Evolutionary conservation across 176 grass and related monocot species (phyloP), one percentile per base, ranked within the genome.

Genomic region (Cenchrus americanus): DNA sequence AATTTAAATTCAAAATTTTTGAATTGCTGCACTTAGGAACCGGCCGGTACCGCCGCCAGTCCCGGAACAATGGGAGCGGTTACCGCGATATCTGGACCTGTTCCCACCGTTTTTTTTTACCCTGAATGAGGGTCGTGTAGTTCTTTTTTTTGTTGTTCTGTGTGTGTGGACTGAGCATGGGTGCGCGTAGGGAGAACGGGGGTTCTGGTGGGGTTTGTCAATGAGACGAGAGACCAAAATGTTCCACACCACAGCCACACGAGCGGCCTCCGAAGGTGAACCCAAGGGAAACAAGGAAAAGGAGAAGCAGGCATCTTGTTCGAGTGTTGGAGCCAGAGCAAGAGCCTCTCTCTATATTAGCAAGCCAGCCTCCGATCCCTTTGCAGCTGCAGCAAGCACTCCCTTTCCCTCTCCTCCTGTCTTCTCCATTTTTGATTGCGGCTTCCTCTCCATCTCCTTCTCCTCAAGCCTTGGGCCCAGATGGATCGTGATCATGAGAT

Each of bases 161-260:
- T 7, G 43, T 3, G 43, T 7, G 43, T 0, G 6, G 43, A 9
- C 5, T 5, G 1, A 5, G 51, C 41, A 60, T 14, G 49, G n/a
- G 75, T 23, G 73, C 43, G 21, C 75, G n/a, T 76, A 82, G 77
- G 55, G 77, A 82, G 58, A 69, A 63, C 50, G 75, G 77, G 66
- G 66, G 19, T 85, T 87, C 72, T 55, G 88, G 91, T 93, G 85
- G 85, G 66, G 78, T 89, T 89, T 94, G 87, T 89, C 92, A 89
- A 92, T 87, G 87, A 50, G 37, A 75, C 49, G 71, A 89, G 83
- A 74, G 83, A 84, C 91, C 91, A 90, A 74, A 80, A 0, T 6
- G 83, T 76, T 91, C 80, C 52, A 63, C 4, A 8, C 88, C 42
- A 83, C 80, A 87, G 70, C 70, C 92, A 92, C 89, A 94, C 92